phyloP scores from a whole-genome alignment of 176 grass and related monocot genomes.

The Dendrocalamus sinicus region DNA sequence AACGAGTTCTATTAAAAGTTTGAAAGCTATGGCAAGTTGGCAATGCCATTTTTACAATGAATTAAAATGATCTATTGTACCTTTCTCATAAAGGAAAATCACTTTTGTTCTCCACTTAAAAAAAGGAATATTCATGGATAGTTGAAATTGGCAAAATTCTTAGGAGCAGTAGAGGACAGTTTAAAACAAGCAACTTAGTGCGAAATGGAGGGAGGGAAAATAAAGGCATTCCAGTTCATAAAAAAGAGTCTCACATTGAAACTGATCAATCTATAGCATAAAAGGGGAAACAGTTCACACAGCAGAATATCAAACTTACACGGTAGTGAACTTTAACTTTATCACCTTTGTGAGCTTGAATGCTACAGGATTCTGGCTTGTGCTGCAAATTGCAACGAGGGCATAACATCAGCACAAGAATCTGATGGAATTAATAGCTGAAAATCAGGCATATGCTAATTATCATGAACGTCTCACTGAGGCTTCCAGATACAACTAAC shows the following conservation, averaged over 20 bases:
- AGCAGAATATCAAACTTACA: slow-evolving; percentile 59
- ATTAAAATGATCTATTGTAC: not conserved
- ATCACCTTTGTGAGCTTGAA: slow-evolving; percentile 98
- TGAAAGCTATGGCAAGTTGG: not conserved
- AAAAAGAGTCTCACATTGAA: not conserved
- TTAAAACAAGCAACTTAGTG: not conserved
- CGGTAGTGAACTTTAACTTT: slow-evolving; percentile 96
- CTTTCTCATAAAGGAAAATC: not conserved
- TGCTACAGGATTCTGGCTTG: slow-evolving; percentile 89
- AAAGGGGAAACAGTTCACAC: not conserved
- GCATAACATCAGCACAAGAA: slow-evolving; percentile 20
- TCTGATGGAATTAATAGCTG: not conserved
- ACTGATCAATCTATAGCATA: not conserved
- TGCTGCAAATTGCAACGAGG: slow-evolving; percentile 50
- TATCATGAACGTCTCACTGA: not conserved
- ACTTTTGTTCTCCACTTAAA: not conserved
- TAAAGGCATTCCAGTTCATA: not conserved
- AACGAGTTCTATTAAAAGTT: not conserved
- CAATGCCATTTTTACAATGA: not conserved
- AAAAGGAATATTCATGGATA: not conserved
- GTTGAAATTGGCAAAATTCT: not conserved
- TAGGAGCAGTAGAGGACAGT: not conserved
- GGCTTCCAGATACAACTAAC: too few species aligned
- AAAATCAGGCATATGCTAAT: not conserved
- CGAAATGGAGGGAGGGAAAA: not conserved